These are phyloP conservation scores for Obba rivulosa DNA, from an alignment of 768 basidiomycete genomes.

Conservation along the genomic window DNA sequence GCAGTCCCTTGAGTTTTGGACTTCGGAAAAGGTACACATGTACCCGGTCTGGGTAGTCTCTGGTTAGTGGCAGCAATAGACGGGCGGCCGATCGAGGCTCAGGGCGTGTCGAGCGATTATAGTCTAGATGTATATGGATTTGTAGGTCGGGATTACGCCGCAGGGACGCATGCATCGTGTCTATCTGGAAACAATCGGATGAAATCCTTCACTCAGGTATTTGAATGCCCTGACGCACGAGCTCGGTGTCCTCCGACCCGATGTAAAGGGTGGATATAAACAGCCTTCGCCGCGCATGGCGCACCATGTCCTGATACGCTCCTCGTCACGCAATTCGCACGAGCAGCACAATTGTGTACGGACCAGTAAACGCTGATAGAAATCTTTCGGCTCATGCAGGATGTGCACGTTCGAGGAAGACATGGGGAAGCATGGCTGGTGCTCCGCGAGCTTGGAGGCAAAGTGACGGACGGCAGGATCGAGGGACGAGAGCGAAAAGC, in stretches of 20 bases:
- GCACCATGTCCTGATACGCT: slow-evolving; percentile 60
- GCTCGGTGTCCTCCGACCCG: slow-evolving; percentile 68
- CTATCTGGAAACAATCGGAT: slow-evolving; percentile 45
- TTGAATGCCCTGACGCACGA: slow-evolving; percentile 47
- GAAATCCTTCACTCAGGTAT: background rate
- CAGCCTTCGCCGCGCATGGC: slow-evolving; percentile 70
- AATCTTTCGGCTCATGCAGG: slow-evolving; percentile 20
- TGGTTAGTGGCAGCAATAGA: slow-evolving; percentile 66
- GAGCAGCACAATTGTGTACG: slow-evolving; percentile 2
- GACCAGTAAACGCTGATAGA: slow-evolving; percentile 22
- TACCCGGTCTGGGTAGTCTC: slow-evolving; percentile 67
- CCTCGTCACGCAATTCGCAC: background rate
- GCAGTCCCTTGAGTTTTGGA: slow-evolving; percentile 72
- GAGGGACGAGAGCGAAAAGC: slow-evolving; percentile 11
- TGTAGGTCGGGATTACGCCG: slow-evolving; percentile 52
- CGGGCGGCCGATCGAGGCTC: slow-evolving; percentile 64
- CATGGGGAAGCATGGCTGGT: slow-evolving; percentile 24
- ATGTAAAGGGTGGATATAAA: slow-evolving; percentile 91
- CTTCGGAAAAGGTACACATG: slow-evolving; percentile 82
- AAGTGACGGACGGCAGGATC: slow-evolving; percentile 21
- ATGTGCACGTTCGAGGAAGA: slow-evolving; percentile 18
- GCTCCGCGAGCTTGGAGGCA: slow-evolving; percentile 17
- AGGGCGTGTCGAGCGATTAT: slow-evolving; percentile 73
- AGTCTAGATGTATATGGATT: slow-evolving; percentile 72
- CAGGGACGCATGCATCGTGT: slow-evolving; percentile 58